These are phyloP conservation scores for Chenopodium quinoa DNA, from an alignment of 148 eudicot genomes.

Conservation along the genomic window DNA sequence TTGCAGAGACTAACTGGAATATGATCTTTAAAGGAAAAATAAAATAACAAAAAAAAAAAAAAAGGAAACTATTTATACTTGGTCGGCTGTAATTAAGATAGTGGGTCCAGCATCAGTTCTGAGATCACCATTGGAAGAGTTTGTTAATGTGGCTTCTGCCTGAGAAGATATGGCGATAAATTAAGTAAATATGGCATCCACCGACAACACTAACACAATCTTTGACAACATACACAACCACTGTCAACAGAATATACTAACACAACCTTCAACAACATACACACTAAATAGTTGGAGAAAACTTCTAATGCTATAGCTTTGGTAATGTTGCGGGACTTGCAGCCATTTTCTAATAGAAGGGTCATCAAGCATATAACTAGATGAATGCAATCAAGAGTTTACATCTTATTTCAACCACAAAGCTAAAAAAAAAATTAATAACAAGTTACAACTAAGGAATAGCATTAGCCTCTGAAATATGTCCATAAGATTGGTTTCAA, in stretches of 20 bases:
- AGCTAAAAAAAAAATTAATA: not conserved
- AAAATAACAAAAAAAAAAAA: not conserved
- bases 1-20: not conserved
- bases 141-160: slow-evolving; percentile 65
- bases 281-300: slow-evolving; percentile 13
- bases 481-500: not conserved
- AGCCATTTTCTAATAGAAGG: not conserved
- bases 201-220: slow-evolving; percentile 3
- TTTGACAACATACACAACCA: slow-evolving; percentile 12
- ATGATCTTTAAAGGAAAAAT: slow-evolving; percentile 7
- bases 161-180: slow-evolving; percentile 43
- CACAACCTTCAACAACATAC: slow-evolving; percentile 4
- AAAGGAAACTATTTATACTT: slow-evolving; percentile 50
- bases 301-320: not conserved
- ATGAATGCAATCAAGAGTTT: not conserved
- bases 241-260: slow-evolving; percentile 8
- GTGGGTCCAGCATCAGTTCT: slow-evolving; percentile 59
- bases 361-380: not conserved
- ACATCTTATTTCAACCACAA: not conserved
- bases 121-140: slow-evolving; percentile 47
- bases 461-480: not conserved
- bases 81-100: slow-evolving; percentile 80
- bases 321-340: not conserved
- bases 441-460: not conserved
- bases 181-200: slow-evolving; percentile 31